phyloP scores from a whole-genome alignment of 352 stramenopile genomes.

The Hyaloperonospora arabidopsidis region DNA sequence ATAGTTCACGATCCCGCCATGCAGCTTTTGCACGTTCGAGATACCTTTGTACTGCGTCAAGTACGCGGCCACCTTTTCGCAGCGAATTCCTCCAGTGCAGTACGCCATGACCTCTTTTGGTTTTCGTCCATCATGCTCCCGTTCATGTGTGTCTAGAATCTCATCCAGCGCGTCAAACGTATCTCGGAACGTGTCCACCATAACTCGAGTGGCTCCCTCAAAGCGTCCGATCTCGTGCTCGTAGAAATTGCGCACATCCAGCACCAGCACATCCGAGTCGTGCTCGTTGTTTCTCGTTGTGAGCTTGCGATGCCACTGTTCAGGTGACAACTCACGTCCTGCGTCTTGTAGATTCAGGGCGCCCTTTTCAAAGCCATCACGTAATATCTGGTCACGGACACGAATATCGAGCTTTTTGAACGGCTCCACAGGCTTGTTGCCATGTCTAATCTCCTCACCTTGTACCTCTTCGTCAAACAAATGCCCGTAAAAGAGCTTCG shows the following conservation, averaged over 20 bases:
- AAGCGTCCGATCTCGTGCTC: conserved; percentile 52
- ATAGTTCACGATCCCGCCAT: conserved; percentile 61
- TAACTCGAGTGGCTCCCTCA: conserved; percentile 41
- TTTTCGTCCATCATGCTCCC: conserved; percentile 26
- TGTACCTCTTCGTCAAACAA: conserved; percentile 16
- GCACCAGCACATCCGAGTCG: conserved; percentile 25
- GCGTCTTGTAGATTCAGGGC: conserved; percentile 22
- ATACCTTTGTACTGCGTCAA: conserved; percentile 50
- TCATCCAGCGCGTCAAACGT: conserved; percentile 46
- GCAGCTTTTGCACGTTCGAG: conserved; percentile 44
- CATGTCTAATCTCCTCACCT: background rate
- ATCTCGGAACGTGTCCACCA: conserved; percentile 57
- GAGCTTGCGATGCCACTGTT: conserved; percentile 39
- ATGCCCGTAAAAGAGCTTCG: conserved; percentile 27
- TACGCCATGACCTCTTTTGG: conserved; percentile 51
- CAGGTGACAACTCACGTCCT: conserved; percentile 13
- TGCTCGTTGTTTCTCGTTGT: conserved; percentile 20
- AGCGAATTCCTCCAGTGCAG: conserved; percentile 58
- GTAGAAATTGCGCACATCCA: conserved; percentile 53
- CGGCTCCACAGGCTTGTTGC: conserved; percentile 13
- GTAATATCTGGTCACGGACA: conserved; percentile 84
- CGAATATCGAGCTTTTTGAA: conserved; percentile 86
- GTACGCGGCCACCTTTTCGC: conserved; percentile 62
- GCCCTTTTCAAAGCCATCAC: conserved; percentile 65
- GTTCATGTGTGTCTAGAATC: conserved; percentile 31